phyloP scores from a whole-genome alignment of 2,329 filamentous ascomycete species.

The Botryotinia calthae region DNA sequence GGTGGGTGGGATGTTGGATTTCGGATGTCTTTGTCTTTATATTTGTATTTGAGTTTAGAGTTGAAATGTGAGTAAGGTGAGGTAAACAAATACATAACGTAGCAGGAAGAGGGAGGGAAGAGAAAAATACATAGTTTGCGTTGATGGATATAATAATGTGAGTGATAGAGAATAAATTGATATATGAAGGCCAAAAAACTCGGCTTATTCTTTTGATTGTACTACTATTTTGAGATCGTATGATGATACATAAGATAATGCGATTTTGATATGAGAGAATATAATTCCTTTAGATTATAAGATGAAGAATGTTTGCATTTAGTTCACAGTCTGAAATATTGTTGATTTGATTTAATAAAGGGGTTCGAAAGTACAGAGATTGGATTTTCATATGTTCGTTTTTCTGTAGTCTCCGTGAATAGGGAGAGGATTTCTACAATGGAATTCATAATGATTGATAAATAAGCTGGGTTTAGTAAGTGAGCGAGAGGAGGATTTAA shows the following conservation, averaged over 20 bases:
- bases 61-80: neutral
- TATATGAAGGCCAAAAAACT: neutral
- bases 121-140: fast-evolving
- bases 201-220: neutral
- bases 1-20: neutral
- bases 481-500: neutral
- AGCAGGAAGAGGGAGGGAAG: neutral
- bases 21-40: neutral
- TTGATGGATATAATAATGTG: neutral
- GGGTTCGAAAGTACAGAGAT: no score
- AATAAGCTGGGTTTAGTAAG: neutral
- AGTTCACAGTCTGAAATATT: no score
- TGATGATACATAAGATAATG: no score
- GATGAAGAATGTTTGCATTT: no score
- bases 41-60: neutral
- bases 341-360: no score
- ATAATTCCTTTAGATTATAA: neutral
- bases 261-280: no score
- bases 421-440: neutral
- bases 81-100: neutral
- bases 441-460: neutral
- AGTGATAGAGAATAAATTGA: fast-evolving
- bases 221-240: neutral
- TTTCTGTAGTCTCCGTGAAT: neutral
- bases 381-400: neutral